phyloP scores from a whole-genome alignment of 192 early-diverging fungal species.

The Gryganskiella cystojenkinii region DNA sequence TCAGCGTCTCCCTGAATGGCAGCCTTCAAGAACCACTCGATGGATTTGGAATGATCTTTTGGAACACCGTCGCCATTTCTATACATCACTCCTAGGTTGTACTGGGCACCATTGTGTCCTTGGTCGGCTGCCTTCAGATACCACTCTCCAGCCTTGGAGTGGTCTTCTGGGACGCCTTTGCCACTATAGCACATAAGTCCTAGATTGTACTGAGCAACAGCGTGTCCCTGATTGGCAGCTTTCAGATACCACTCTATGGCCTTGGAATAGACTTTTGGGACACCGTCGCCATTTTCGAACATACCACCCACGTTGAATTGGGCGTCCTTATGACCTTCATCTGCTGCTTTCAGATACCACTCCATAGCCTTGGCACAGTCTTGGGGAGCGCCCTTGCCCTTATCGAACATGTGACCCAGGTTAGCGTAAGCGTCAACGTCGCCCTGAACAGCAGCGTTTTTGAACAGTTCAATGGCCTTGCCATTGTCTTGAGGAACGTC shows the following conservation, averaged over 20 bases:
- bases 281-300: neutral
- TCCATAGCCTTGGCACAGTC: neutral
- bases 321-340: neutral
- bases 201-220: neutral
- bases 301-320: neutral
- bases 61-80: neutral
- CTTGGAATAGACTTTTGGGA: neutral
- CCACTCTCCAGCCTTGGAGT: neutral
- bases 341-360: neutral
- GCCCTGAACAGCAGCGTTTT: too few relatives aligned
- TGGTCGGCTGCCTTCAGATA: neutral
- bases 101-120: neutral
- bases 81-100: neutral
- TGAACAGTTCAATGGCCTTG: too few relatives aligned
- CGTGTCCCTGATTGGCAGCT: neutral
- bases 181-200: neutral
- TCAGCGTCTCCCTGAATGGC: neutral
- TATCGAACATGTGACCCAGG: neutral
- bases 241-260: conserved; percentile 3
- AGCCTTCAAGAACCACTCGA: conserved; percentile 1
- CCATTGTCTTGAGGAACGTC: too few relatives aligned
- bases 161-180: neutral
- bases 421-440: too few relatives aligned
- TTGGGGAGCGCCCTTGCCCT: neutral
- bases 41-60: neutral